Evolutionary conservation across 2,329 filamentous ascomycete species (phyloP).

Genomic region (Xylaria sp.): DNA sequence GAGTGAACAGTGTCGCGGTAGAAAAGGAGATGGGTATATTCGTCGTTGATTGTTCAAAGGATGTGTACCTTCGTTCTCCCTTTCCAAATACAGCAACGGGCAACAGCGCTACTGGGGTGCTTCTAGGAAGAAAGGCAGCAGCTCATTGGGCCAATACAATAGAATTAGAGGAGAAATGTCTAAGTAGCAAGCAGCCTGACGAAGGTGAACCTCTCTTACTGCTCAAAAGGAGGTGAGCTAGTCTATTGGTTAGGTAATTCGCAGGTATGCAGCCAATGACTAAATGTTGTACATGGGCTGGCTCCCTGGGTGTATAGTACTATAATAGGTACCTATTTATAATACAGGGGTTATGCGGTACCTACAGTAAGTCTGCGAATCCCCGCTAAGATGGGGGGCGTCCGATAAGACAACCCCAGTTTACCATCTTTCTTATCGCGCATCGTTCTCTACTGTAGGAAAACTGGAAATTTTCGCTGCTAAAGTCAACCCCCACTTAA

Average conservation of each 20-base stretch:
- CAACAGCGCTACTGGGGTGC: background rate
- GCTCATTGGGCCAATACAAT: constrained; percentile 17
- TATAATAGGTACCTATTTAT: background rate
- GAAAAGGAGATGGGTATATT: constrained; percentile 16
- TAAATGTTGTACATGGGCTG: constrained; percentile 14
- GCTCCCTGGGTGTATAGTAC: too few relatives aligned
- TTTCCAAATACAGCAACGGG: background rate
- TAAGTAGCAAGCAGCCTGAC: constrained; percentile 14
- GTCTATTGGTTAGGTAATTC: constrained; percentile 16
- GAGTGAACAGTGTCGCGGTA: constrained; percentile 11
- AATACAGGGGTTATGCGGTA: too few relatives aligned
- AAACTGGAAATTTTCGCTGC: constrained; percentile 32
- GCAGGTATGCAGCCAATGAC: constrained; percentile 19
- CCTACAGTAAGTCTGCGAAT: too few relatives aligned
- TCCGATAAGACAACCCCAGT: constrained; percentile 17
- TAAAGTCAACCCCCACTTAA: constrained; percentile 27
- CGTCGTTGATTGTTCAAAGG: constrained; percentile 14
- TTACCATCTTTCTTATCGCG: constrained; percentile 27
- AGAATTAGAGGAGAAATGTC: constrained; percentile 18
- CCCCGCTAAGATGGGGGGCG: background rate
- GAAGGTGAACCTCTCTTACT: constrained; percentile 24
- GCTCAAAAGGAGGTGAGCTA: constrained; percentile 35
- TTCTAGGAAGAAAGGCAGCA: constrained; percentile 8
- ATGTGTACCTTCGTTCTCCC: background rate
- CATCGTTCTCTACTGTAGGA: background rate